Conservation (phyloP, 208 protist genomes). For the Crithidia sp. region DNA sequence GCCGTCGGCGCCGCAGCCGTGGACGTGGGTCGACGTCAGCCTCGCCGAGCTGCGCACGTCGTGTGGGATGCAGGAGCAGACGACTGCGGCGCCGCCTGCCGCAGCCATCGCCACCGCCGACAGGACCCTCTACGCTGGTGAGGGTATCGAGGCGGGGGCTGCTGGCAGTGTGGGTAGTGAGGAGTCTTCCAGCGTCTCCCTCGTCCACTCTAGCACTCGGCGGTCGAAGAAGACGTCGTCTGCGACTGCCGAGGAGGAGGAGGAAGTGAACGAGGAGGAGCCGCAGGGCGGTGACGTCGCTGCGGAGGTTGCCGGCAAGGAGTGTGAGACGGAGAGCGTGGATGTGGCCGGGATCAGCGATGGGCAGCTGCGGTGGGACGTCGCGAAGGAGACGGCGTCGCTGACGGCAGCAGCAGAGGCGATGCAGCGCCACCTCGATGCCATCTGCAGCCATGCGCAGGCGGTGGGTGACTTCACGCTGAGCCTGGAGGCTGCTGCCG, state of each 20-base stretch:
- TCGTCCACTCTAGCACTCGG: not conserved
- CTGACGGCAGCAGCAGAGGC: constrained; percentile 19
- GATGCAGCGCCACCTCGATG: constrained; percentile 12
- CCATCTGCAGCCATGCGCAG: constrained; percentile 17
- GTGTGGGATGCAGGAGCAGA: constrained; percentile 23
- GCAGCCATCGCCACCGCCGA: too few species aligned
- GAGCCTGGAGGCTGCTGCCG: not conserved
- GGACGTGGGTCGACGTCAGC: constrained; percentile 31
- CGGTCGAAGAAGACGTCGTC: constrained; percentile 7
- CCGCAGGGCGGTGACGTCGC: not conserved
- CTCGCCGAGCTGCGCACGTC: constrained; percentile 14
- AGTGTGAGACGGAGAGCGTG: constrained; percentile 1
- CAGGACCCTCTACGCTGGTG: not conserved
- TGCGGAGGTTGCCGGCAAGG: not conserved
- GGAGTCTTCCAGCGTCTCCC: not conserved
- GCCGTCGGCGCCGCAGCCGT: constrained; percentile 1
- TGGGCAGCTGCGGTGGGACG: constrained; percentile 21
- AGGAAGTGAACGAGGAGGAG: constrained; percentile 2
- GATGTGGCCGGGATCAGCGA: constrained; percentile 6
- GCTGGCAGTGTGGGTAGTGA: not conserved
- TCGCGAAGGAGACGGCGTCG: constrained; percentile 14
- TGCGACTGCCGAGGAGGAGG: not conserved
- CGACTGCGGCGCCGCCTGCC: not conserved
- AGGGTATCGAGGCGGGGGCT: not conserved
- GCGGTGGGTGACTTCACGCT: constrained; percentile 2